A percentile compares a stretch with the other conserved stretches of the same genome.
These are phyloP conservation scores for Lasiodiplodia hormozganensis DNA, from an alignment of 2,329 filamentous ascomycete species.

Conservation along the genomic window DNA sequence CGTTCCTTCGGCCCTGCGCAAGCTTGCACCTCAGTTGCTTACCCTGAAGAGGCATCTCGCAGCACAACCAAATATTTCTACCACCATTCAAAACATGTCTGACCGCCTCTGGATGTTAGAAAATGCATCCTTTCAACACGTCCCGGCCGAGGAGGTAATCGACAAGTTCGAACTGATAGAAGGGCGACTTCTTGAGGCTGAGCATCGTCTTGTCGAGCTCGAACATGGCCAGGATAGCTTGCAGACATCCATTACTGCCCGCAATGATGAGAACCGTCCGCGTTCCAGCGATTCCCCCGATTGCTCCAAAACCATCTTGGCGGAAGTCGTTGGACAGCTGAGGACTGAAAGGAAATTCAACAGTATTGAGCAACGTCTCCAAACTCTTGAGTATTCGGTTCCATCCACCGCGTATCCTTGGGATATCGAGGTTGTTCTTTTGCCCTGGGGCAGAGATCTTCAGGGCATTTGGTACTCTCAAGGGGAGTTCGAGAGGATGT, in stretches of 20 bases:
- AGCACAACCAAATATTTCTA: constrained; percentile 47
- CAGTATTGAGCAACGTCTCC: constrained; percentile 55
- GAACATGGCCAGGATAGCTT: constrained; percentile 35
- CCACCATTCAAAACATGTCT: constrained; percentile 66
- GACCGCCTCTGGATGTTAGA: constrained; percentile 73
- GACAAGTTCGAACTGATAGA: constrained; percentile 73
- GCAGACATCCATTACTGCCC: constrained; percentile 39
- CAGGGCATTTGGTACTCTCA: constrained; percentile 61
- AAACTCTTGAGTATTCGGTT: constrained; percentile 64
- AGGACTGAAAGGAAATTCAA: constrained; percentile 41
- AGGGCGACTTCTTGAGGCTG: constrained; percentile 71
- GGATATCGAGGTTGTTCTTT: constrained; percentile 77
- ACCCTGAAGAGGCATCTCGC: constrained; percentile 46
- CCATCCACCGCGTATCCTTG: constrained; percentile 71
- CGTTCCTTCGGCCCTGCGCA: constrained; percentile 35
- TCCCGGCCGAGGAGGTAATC: constrained; percentile 71
- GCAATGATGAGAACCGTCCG: constrained; percentile 43
- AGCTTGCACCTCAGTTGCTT: constrained; percentile 42
- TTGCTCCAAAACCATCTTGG: constrained; percentile 44
- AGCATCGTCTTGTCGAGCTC: constrained; percentile 58
- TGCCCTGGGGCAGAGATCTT: constrained; percentile 70
- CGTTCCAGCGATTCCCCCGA: constrained; percentile 37
- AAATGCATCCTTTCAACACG: constrained; percentile 70
- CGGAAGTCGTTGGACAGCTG: not conserved
- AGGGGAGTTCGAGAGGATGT: constrained; percentile 45